Base-by-base conservation (phyloP, 345 rosid genomes). In the Pelargonium nanum region DNA sequence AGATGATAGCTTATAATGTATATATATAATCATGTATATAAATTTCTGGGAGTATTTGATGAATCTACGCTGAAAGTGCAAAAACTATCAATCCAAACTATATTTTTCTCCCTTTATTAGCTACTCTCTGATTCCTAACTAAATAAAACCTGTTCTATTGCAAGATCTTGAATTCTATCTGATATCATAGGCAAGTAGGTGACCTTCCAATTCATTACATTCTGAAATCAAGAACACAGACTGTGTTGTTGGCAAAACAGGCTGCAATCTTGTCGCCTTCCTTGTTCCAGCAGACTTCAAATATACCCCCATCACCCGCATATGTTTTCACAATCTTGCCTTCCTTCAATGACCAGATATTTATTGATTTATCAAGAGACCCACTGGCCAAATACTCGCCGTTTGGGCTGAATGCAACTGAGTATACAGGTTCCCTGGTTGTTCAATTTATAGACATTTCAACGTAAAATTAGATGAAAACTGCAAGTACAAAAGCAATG, bases 241-340 rank as follows among this genome's bases (percentile, higher is more conserved):
- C 96, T 0, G 92, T 77, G 61, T 85, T 84, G 81, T 83, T 85
- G 20, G 97, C 95, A 60, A 81, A 94, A 61, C 99, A 94, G 6
- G 93, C 97, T 53, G 99, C 99, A 53, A 94, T 86, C 76, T 83
- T 90, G 80, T 82, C 87, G 26, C 99, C 99, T 71, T 94, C 97
- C 72, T 86, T 94, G 28, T 86, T 94, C 97, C 99, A 94, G 71
- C 96, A 88, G 62, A 90, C 99, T 74, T 94, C 95, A 61, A 86
- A 94, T 17, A 94, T 86, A 4, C 96, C 95, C 20, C 99, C 99
- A 15, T 77, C 78, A 60, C 99, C 99, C 0, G 88, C 74, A 66
- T 84, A 90, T n/a, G 97, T 88, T 77, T 84, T 90, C 54, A 90
- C 85, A 2, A 94, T 80, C 81, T 85, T 94, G 24, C 86, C 85